These are phyloP conservation scores for Rhynchospora breviuscula DNA, from an alignment of 176 grass and related monocot species.

Conservation along the genomic window DNA sequence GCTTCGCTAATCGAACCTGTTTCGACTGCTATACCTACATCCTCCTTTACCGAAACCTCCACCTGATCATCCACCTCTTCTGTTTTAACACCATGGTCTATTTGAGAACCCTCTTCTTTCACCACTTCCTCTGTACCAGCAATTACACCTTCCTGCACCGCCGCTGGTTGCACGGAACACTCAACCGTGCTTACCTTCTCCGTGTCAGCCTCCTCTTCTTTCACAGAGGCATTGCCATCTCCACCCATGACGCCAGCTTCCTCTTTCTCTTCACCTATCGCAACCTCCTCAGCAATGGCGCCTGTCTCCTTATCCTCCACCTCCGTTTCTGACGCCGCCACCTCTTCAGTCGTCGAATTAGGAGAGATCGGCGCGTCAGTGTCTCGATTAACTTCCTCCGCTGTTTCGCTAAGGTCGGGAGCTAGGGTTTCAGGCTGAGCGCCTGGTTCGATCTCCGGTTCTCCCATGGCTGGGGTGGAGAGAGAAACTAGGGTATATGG, in stretches of 20 bases:
- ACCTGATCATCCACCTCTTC: neutral
- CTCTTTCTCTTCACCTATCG: neutral
- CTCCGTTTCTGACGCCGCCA: neutral
- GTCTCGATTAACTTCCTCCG: neutral
- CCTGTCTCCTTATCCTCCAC: neutral
- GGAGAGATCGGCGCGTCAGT: neutral
- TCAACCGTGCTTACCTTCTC: neutral
- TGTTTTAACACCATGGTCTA: neutral
- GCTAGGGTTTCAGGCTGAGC: constrained; percentile 12
- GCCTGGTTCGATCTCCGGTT: neutral
- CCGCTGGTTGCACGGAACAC: neutral
- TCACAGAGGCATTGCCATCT: neutral
- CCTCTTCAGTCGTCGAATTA: neutral
- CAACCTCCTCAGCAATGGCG: neutral
- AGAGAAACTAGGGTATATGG: neutral
- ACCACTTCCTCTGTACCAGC: neutral
- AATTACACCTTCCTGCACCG: neutral
- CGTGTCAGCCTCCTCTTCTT: constrained; percentile 3
- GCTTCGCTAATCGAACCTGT: neutral
- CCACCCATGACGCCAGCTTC: neutral
- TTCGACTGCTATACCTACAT: neutral
- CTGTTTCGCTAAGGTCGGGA: neutral
- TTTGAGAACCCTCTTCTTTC: neutral
- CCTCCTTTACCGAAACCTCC: neutral
- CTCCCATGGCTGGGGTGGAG: constrained; percentile 17